Conservation (phyloP, 768 basidiomycete genomes). For the Lentinula raphanica region DNA sequence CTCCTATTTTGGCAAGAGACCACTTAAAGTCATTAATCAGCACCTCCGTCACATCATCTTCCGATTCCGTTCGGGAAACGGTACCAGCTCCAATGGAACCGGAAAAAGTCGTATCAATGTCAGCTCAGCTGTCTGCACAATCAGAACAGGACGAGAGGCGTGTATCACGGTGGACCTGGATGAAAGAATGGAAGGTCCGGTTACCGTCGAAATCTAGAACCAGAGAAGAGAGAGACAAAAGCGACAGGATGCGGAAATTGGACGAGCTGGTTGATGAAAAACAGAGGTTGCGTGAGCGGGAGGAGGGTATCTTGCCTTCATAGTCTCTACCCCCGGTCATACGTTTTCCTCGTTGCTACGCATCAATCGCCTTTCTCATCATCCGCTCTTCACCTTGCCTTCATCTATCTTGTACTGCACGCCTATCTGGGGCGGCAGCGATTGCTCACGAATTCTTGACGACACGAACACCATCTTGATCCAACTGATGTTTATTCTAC, state of each 20-base stretch:
- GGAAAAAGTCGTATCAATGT: neutral
- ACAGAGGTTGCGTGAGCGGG: neutral
- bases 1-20: slow-evolving; percentile 75
- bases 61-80: neutral
- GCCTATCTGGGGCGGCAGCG: too few species aligned
- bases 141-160: slow-evolving; percentile 1
- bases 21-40: slow-evolving; percentile 3
- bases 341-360: neutral
- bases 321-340: neutral
- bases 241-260: slow-evolving; percentile 2
- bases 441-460: neutral
- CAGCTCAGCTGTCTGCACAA: neutral
- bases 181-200: slow-evolving; percentile 6
- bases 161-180: slow-evolving; percentile 5
- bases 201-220: slow-evolving; percentile 6
- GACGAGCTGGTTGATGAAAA: slow-evolving; percentile 6
- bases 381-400: neutral
- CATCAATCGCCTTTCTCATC: neutral
- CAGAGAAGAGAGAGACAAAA: neutral
- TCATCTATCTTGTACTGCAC: neutral
- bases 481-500: neutral
- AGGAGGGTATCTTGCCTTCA: slow-evolving; percentile 5
- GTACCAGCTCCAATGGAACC: neutral
- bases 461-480: neutral
- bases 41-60: neutral